Conservation (phyloP, 345 rosid genomes). For the Rhizophora apiculata region DNA sequence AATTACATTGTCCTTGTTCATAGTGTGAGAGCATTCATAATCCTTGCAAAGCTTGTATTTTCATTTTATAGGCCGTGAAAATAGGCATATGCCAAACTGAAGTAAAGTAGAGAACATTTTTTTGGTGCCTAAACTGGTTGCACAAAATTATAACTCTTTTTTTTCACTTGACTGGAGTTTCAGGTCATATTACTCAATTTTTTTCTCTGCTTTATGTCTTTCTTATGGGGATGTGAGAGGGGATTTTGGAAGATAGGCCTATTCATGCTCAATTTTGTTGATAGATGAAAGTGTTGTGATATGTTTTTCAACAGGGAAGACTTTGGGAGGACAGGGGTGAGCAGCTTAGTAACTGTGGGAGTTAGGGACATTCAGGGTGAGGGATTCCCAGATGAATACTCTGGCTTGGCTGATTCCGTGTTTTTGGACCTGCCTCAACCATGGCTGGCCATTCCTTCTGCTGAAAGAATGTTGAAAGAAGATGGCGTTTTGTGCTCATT, state of each 20-base stretch:
- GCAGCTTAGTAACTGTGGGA: constrained; percentile 67
- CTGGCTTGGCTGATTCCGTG: constrained; percentile 61
- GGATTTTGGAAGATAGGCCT: background rate
- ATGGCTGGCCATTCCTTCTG: constrained; percentile 76
- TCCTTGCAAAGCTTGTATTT: background rate
- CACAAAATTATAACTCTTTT: background rate
- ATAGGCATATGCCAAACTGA: background rate
- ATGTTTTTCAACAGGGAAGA: constrained; percentile 54
- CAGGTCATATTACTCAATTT: background rate
- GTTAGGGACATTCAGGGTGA: constrained; percentile 89
- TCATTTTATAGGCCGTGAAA: background rate
- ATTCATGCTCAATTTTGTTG: background rate
- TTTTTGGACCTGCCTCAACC: constrained; percentile 91
- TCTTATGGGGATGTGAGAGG: background rate
- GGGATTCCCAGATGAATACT: constrained; percentile 75
- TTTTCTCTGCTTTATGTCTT: background rate
- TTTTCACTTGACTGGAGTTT: background rate
- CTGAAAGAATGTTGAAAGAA: constrained; percentile 74
- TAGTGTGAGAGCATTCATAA: background rate
- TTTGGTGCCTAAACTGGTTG: background rate
- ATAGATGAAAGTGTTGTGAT: background rate
- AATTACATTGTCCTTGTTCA: background rate
- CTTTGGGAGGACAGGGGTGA: constrained; percentile 73
- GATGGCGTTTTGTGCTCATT: constrained; percentile 84
- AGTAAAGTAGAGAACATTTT: background rate